A percentile compares a stretch with the other conserved stretches of the same genome.
These are phyloP conservation scores for Globisporangium uncinulatum DNA, from an alignment of 352 stramenopile genomes.

Conservation along the genomic window DNA sequence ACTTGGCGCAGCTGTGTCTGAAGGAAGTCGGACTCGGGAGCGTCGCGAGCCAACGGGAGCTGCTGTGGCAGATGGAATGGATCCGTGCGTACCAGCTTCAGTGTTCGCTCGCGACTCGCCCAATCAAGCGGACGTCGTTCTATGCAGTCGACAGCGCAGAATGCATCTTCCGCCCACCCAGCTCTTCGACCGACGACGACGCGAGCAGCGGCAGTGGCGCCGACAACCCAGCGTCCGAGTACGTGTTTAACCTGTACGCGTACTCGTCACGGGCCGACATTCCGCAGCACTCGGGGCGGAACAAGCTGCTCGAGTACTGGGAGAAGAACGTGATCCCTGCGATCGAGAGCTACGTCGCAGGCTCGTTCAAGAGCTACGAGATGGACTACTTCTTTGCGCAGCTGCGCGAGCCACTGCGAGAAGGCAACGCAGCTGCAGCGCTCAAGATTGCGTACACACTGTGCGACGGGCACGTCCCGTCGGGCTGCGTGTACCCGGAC, in stretches of 20 bases:
- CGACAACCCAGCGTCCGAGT: slow-evolving; percentile 19
- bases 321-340: slow-evolving; percentile 82
- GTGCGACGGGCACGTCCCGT: slow-evolving; percentile 72
- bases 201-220: not conserved
- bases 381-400: slow-evolving; percentile 88
- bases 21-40: slow-evolving; percentile 29
- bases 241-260: slow-evolving; percentile 69
- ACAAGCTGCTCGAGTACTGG: slow-evolving; percentile 83
- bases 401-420: slow-evolving; percentile 61
- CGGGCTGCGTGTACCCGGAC: slow-evolving; percentile 75
- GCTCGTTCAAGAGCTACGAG: slow-evolving; percentile 83
- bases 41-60: slow-evolving; percentile 26
- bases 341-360: slow-evolving; percentile 75
- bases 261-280: slow-evolving; percentile 57
- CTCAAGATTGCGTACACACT: slow-evolving; percentile 79
- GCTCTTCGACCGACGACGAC: slow-evolving; percentile 6
- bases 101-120: slow-evolving; percentile 35
- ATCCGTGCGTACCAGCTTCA: slow-evolving; percentile 32
- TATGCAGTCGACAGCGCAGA: slow-evolving; percentile 27
- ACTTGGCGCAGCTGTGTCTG: slow-evolving; percentile 53
- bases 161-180: slow-evolving; percentile 20
- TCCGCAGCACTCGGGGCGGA: slow-evolving; percentile 60
- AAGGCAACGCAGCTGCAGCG: slow-evolving; percentile 68
- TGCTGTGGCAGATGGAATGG: slow-evolving; percentile 42
- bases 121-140: slow-evolving; percentile 33